phyloP scores from a whole-genome alignment of 2,329 filamentous ascomycete species.

The Talaromyces sp. region DNA sequence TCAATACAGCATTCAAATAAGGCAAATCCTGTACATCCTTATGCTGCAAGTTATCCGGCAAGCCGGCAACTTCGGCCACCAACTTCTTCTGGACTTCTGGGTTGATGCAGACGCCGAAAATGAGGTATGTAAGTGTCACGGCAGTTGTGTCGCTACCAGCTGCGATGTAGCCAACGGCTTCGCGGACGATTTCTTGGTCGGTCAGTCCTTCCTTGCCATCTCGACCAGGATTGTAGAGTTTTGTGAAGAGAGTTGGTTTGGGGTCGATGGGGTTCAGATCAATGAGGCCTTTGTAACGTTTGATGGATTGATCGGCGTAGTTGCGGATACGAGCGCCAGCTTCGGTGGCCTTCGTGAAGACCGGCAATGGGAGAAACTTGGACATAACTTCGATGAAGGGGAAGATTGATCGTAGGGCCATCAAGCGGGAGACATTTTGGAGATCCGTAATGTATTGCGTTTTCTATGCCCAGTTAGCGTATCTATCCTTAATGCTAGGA shows the following conservation, averaged over 20 bases:
- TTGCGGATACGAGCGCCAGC: constrained; percentile 23
- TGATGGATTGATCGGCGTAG: constrained; percentile 27
- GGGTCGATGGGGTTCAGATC: constrained; percentile 21
- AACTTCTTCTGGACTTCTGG: constrained; percentile 45
- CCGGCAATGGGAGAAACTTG: constrained; percentile 24
- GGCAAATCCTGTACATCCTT: constrained; percentile 51
- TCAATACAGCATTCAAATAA: constrained; percentile 54
- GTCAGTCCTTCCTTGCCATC: constrained; percentile 23
- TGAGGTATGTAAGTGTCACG: constrained; percentile 48
- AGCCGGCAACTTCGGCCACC: constrained; percentile 43
- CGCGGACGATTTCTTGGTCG: constrained; percentile 36
- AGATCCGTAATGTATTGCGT: constrained; percentile 45
- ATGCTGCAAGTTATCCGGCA: constrained; percentile 32
- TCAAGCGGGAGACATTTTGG: constrained; percentile 1
- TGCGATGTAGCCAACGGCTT: constrained; percentile 47
- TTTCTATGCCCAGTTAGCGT: constrained; percentile 24
- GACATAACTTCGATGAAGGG: constrained; percentile 24
- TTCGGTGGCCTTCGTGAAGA: constrained; percentile 22
- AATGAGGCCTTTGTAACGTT: constrained; percentile 25
- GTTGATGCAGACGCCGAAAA: constrained; percentile 33
- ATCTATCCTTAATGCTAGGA: too few species aligned
- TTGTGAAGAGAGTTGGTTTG: constrained; percentile 38
- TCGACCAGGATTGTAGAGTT: constrained; percentile 30
- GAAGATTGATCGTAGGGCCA: constrained; percentile 21
- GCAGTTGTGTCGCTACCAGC: constrained; percentile 55